Evolutionary conservation across 306 rosid species (phyloP), one percentile per base, ranked within the genome.

Genomic region (Cajanus cajan): DNA sequence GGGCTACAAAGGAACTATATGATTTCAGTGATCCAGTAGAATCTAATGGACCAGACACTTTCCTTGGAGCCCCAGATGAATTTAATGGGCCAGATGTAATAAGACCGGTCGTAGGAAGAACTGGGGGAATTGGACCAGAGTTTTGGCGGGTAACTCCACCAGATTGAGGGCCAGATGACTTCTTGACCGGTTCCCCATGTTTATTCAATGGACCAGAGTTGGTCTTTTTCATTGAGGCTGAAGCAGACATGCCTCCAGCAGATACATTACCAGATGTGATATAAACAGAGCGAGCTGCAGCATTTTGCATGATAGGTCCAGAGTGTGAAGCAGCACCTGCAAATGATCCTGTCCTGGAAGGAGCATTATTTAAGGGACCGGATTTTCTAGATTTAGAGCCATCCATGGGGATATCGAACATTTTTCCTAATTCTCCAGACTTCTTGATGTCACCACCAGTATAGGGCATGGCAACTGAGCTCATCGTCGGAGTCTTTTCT

Each of bases 31-130:
- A 95, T 69, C 96, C 98, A 76, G 81, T 84, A 2, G 97, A 84
- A 41, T 95, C 99, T 59, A 92, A 79, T 21, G 97, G 98, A 52
- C 98, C 99, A 43, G 99, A 95, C 43, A 93, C 96, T 89, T 95
- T 95, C 85, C 99, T 87, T 19, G 97, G 99, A 50, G 98, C 98
- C 67, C 99, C 99, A n/a, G 99, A 92, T 11, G 98, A 93, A 83
- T 90, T 95, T 39, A 95, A 82, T 1, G 97, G 98, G 48, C 99
- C 99, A 13, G 99, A 95, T 57, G 99, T 95, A 63, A 95, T 95
- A 54, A 95, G 91, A 39, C 99, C 99, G 21, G 99, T 95, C 4
- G 99, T 74, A 51, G 98, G 99, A 76, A 95, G 98, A 84, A 84
- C 90, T 0, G 98, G 98, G 50, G 98, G 91, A 52, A 95, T 88